A percentile compares a stretch with the other conserved stretches of the same genome.
phyloP scores from a whole-genome alignment of 306 rosid species.

The Geum urbanum region DNA sequence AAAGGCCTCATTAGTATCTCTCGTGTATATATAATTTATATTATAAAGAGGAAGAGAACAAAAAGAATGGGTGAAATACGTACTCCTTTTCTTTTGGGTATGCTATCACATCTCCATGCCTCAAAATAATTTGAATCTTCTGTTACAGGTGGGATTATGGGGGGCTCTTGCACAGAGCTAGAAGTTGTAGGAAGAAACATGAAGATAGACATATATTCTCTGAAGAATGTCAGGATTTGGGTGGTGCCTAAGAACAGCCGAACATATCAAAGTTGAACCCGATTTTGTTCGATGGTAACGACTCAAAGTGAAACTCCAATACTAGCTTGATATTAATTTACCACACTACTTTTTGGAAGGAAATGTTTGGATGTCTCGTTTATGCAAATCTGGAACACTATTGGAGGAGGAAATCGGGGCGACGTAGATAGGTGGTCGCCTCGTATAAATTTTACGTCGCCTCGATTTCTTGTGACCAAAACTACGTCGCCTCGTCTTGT shows the following conservation, averaged over 20 bases:
- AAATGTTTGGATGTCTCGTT: background rate
- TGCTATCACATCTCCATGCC: constrained; percentile 13
- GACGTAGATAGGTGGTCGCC: no score
- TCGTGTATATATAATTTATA: background rate
- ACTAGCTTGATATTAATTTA: constrained; percentile 4
- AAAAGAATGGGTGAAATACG: background rate
- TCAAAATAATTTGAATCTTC: constrained; percentile 32
- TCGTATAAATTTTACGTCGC: no score
- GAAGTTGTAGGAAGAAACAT: constrained; percentile 37
- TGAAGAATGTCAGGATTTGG: constrained; percentile 23
- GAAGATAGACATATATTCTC: constrained; percentile 16
- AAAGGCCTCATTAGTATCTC: no score
- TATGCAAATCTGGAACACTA: background rate
- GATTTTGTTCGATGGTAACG: background rate
- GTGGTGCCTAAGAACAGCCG: constrained; percentile 10
- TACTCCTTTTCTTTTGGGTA: background rate
- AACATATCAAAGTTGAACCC: background rate
- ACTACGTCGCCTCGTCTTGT: no score
- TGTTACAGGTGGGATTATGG: background rate
- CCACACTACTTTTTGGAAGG: background rate
- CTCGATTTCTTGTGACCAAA: no score
- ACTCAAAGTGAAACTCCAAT: background rate
- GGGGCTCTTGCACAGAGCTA: constrained; percentile 17
- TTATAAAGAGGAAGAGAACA: background rate
- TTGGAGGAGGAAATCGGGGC: no score